Evolutionary conservation across 345 rosid species (phyloP), one percentile per base, ranked within the genome.

Genomic region (Salix purpurea): DNA sequence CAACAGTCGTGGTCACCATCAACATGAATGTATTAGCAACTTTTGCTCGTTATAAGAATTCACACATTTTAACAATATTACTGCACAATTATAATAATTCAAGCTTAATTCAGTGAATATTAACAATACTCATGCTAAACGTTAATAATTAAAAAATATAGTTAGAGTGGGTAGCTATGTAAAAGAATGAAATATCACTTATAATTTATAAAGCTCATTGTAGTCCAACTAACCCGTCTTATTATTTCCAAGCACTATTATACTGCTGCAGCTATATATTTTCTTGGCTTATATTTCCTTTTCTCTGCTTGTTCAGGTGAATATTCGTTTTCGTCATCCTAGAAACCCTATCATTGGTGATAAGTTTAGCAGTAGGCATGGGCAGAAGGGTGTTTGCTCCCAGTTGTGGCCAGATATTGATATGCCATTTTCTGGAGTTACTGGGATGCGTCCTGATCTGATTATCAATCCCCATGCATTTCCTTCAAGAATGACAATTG

Each of bases 331-430:
- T 79, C 91, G 99, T 52, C 94, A 93, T 84, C 90, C 96, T 19
- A 92, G 99, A 86, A 90, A 91, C 76, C 98, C 99, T 56, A 81
- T 93, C 54, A 93, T 96, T 58, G 98, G 99, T 81, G 99, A 96
- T 83, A 96, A 93, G 80, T 96, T 96, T 85, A 96, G 99, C 69
- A 96, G 99, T 82, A 90, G 99, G 83, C 99, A 96, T 74, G 98
- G 99, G 37, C 98, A 93, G 82, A 96, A 96, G 89, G 99, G 99
- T 84, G 98, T 96, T 65, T 93, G 99, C 85, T 96, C 99, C 34
- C 99, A 96, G 40, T 74, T 96, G 69, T 96, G 98, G 98, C 98
- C 98, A 65, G 98, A 96, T 71, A 86, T 91, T 68, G 96, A 96
- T 76, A 96, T 96, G 99, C 99, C 99, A 26, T 96, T 96, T 84